Evolutionary conservation across 352 stramenopile genomes (phyloP), one percentile per base, ranked within the genome.

Genomic region (Pythium sp.): DNA sequence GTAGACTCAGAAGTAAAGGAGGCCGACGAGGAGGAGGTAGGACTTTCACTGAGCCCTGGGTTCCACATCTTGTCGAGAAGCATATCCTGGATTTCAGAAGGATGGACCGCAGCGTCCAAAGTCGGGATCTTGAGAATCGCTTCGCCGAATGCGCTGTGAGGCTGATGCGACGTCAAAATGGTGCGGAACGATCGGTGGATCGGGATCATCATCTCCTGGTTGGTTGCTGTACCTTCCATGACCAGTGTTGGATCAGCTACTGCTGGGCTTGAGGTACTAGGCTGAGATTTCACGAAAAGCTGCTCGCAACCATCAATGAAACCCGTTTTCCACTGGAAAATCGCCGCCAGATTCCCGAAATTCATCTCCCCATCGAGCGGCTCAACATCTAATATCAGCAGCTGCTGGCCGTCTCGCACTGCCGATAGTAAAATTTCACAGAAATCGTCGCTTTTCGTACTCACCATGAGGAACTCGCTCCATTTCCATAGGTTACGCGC

Each of bases 321-420:
- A 6, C 28, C 51, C 14, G 72, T 71, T 55, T 67, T 58, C 77
- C 80, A 87, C 18, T 72, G 56, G 8, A 88, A 86, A 3, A 79
- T 54, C 20, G 53, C 14, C 62, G 63, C 57, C 41, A 85, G 12
- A 22, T 64, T 34, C 18, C 68, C 61, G 12, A 51, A 26, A 46
- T 57, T 32, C 22, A 24, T 59, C 34, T 84, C 73, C 0, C 66
- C 47, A 49, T 92, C 77, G 0, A 77, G 53, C 3, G 82, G 82
- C 8, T 86, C 72, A 0, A 90, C 74, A 15, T 90, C 84, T 0
- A 92, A 64, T 6, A 92, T 80, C 20, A 92, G 24, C 7, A 92
- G 47, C 58, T 90, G 82, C 12, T 89, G 71, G 1, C 82, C 84
- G 9, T 82, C 67, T 18, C 53, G 57, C n/a, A 87, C 72, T 18